A percentile compares a stretch with the other conserved stretches of the same genome.
phyloP scores from a whole-genome alignment of 2,329 filamentous ascomycete species.

The Malbranchea zuffiana region DNA sequence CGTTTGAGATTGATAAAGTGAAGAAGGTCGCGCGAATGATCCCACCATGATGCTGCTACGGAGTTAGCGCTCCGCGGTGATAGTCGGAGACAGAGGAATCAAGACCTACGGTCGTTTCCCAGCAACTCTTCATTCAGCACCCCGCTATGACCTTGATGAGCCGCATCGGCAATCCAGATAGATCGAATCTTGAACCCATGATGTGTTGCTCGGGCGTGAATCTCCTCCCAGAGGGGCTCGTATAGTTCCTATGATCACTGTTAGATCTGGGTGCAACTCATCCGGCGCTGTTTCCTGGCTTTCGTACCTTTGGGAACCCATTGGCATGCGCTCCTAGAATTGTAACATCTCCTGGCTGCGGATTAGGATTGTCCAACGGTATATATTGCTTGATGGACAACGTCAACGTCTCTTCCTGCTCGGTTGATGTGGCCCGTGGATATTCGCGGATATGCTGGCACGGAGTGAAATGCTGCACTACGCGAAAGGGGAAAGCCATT shows the following conservation, averaged over 20 bases:
- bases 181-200: conserved; percentile 59
- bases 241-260: conserved; percentile 61
- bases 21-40: conserved; percentile 73
- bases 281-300: neutral
- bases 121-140: conserved; percentile 63
- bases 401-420: conserved; percentile 62
- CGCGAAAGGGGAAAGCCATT: conserved; percentile 30
- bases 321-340: conserved; percentile 83
- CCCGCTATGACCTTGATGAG: conserved; percentile 70
- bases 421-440: conserved; percentile 56
- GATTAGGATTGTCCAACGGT: conserved; percentile 57
- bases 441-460: conserved; percentile 76
- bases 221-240: conserved; percentile 80
- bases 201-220: conserved; percentile 48
- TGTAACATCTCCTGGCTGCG: conserved; percentile 66
- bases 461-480: conserved; percentile 63
- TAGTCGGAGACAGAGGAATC: neutral
- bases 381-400: conserved; percentile 82
- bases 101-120: conserved; percentile 72
- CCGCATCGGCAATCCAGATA: conserved; percentile 87
- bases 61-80: conserved; percentile 15
- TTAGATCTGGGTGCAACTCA: neutral
- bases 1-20: conserved; percentile 79
- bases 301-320: conserved; percentile 70
- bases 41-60: conserved; percentile 63